These are phyloP conservation scores for Penicillium olsonii DNA, from an alignment of 2,329 filamentous ascomycete species.

Conservation along the genomic window DNA sequence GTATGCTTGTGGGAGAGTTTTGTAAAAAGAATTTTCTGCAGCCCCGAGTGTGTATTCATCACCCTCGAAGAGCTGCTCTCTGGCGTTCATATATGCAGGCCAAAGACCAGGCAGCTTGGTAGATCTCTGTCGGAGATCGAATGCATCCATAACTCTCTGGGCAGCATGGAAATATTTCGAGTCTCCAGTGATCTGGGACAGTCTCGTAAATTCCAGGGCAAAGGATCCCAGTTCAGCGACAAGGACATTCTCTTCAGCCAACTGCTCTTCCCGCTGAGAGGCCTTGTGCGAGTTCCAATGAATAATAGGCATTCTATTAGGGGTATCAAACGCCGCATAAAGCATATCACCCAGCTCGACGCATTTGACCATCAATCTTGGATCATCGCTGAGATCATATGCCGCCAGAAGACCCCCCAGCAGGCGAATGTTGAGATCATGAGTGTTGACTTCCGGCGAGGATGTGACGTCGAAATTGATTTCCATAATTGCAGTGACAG, in stretches of 20 bases:
- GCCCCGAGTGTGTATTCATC: constrained; percentile 55
- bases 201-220: constrained; percentile 44
- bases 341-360: constrained; percentile 74
- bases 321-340: constrained; percentile 80
- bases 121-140: constrained; percentile 34
- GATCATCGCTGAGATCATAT: constrained; percentile 75
- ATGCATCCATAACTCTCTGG: constrained; percentile 35
- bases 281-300: constrained; percentile 35
- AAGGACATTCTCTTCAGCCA: constrained; percentile 26
- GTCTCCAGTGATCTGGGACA: constrained; percentile 43
- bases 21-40: constrained; percentile 59
- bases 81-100: constrained; percentile 38
- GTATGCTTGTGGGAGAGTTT: constrained; percentile 60
- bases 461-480: constrained; percentile 79
- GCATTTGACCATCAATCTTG: constrained; percentile 74
- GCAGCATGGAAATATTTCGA: constrained; percentile 41
- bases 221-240: constrained; percentile 43
- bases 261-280: constrained; percentile 23
- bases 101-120: constrained; percentile 44
- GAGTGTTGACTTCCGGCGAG: constrained; percentile 71
- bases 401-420: constrained; percentile 79
- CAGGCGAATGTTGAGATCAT: constrained; percentile 85
- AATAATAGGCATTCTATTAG: constrained; percentile 82
- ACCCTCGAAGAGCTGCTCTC: constrained; percentile 25
- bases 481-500: constrained; percentile 62